These are phyloP conservation scores for Mortierella sp. DNA, from an alignment of 371 early-diverging fungal species.

Conservation along the genomic window DNA sequence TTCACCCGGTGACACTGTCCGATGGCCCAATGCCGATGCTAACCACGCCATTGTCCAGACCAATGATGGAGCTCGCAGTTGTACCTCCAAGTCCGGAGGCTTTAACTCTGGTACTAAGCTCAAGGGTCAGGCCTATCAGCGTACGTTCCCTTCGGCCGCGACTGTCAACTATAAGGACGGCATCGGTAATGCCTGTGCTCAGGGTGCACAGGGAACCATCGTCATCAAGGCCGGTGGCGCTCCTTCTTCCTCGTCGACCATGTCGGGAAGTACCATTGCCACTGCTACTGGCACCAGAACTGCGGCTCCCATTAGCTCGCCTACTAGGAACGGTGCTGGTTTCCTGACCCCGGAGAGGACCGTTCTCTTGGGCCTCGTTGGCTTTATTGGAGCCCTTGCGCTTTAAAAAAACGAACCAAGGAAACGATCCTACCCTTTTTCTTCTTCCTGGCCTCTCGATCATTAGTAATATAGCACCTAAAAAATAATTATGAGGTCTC, in stretches of 20 bases:
- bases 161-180: slow-evolving; percentile 39
- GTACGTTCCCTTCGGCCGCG: slow-evolving; percentile 12
- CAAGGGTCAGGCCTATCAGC: slow-evolving; percentile 20
- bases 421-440: background rate
- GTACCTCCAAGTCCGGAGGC: slow-evolving; percentile 15
- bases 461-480: too few species aligned
- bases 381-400: slow-evolving; percentile 30
- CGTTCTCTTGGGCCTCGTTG: slow-evolving; percentile 15
- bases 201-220: slow-evolving; percentile 26
- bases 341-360: slow-evolving; percentile 17
- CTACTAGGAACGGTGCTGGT: background rate
- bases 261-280: background rate
- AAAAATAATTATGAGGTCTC: too few species aligned
- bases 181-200: slow-evolving; percentile 18
- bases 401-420: slow-evolving; percentile 10
- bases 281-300: slow-evolving; percentile 3
- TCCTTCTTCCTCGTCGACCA: background rate
- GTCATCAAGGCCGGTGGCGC: background rate
- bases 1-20: slow-evolving; percentile 31
- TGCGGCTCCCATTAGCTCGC: slow-evolving; percentile 5
- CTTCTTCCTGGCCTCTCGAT: background rate
- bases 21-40: slow-evolving; percentile 30
- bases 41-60: slow-evolving; percentile 41
- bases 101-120: slow-evolving; percentile 36
- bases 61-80: slow-evolving; percentile 10